Evolutionary conservation across 225 moss, liverwort and hornwort genomes (phyloP), one percentile per base, ranked within the genome.

Genomic region (Rhytidiadelphus loreus): DNA sequence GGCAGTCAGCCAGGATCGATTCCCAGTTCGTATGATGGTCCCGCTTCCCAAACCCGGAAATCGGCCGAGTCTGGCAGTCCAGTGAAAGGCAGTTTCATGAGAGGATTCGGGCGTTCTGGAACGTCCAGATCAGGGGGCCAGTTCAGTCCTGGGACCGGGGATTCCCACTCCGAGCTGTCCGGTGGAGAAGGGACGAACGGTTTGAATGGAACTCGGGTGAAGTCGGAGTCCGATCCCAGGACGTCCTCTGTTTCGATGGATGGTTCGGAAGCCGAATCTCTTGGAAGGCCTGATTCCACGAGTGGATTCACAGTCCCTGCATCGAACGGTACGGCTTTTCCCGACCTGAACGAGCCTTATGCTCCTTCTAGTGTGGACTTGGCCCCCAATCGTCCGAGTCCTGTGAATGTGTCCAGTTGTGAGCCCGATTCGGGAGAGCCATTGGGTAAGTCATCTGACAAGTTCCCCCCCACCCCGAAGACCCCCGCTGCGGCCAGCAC

Each of bases 311-410:
- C 94, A 8, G 81, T 88, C 60, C 88, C 94, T 50, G 84, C 90
- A 8, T 89, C 93, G 57, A 91, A 94, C 18, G 93, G 86, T 19
- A 89, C 96, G 69, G 89, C 86, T 35, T 94, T 94, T 88, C 94
- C 93, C 21, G 98, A 98, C 81, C 91, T 92, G 61, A 92, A 96
- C 85, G 94, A 95, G 80, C 86, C 92, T n/a, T 90, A 90, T 61
- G 86, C 68, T 88, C 88, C 92, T 58, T 90, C 84, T 48, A 39
- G 82, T 69, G 3, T 41, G 77, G 92, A 90, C 43, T 85, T 88
- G 81, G 77, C 92, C 32, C 52, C 89, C 0, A 43, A 41, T 48
- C 83, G 86, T 15, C 75, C 64, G 81, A 91, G 88, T 78, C 32
- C 88, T 87, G 16, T 82, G 19, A 84, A 91, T 83, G 80, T 90